Evolutionary conservation across 2,329 filamentous ascomycete species (phyloP).

Genomic region (Elsinoe australis): DNA sequence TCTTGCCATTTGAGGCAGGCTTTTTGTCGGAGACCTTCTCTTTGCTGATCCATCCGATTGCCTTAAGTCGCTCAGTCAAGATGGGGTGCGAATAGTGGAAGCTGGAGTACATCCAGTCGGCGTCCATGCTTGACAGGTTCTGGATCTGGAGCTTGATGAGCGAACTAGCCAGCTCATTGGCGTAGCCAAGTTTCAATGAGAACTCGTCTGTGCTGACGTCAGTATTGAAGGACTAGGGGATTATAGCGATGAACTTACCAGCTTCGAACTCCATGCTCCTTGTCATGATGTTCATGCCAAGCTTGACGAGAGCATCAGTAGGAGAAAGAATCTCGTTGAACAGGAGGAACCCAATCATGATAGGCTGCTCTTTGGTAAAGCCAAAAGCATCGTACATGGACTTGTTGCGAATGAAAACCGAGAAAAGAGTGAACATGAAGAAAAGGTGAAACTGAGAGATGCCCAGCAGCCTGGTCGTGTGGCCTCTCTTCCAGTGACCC

Average conservation of each 20-base stretch:
- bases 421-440: constrained; percentile 95
- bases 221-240: constrained; percentile 11
- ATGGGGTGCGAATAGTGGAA: constrained; percentile 99
- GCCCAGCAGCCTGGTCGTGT: constrained; percentile 83
- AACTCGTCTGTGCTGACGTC: constrained; percentile 57
- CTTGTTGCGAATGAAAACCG: constrained; percentile 90
- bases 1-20: constrained; percentile 44
- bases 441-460: constrained; percentile 82
- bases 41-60: constrained; percentile 75
- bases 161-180: constrained; percentile 71
- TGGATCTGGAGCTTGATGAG: constrained; percentile 97
- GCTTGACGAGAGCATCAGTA: constrained; percentile 89
- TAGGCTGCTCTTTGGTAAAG: constrained; percentile 73
- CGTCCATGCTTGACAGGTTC: constrained; percentile 97
- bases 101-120: constrained; percentile 95
- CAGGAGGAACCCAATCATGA: constrained; percentile 93
- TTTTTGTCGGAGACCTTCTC: constrained; percentile 46
- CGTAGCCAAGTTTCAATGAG: constrained; percentile 75
- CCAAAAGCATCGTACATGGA: constrained; percentile 89
- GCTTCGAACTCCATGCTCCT: constrained; percentile 95
- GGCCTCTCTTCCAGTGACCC: constrained; percentile 92
- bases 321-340: constrained; percentile 95
- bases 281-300: constrained; percentile 92
- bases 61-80: constrained; percentile 83
- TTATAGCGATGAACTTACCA: constrained; percentile 40